Base-by-base conservation (phyloP, 352 stramenopile species). In the Phytopythium ostracodes region DNA sequence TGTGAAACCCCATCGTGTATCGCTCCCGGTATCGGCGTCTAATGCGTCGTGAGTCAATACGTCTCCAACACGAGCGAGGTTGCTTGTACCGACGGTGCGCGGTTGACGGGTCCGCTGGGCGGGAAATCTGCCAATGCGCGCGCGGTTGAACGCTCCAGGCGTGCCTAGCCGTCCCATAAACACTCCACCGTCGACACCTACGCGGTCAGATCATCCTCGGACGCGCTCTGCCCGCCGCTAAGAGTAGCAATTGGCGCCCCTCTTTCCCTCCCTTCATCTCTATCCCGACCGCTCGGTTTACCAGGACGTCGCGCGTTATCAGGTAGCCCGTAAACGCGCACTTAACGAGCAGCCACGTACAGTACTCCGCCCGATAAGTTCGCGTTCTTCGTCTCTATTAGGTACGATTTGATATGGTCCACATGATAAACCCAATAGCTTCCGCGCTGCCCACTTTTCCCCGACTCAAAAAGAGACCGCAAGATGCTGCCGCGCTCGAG, bases 1-100 rank as follows among this genome's bases (percentile, higher is more conserved):
- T 88, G 68, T 81, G 79, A 72, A 80, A 87, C 49, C 81, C 81
- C 81, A 91, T 91, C 2, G 27, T n/a, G 22, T 15, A 5, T 22
- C 31, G 42, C 18, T 25, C 8, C 18, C 6, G 33, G 6, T 4
- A 38, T 11, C 33, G 33, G 33, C 33, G 33, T 15, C 7, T 5
- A 38, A 14, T 38, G 1, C 1, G 33, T 38, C 33, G 14, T n/a
- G n/a, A n/a, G n/a, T n/a, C n/a, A n/a, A n/a, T n/a, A 38, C n/a
- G 42, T 22, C 46, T 22, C 18, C 12, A n/a, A 17, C 3, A 36
- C 15, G 24, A 53, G 11, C 4, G 46, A 12, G 5, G 46, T 11
- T 2, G 52, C 14, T 11, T 14, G 18, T 58, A 58, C 52, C 33
- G 52, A 35, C 33, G 52, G 31, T 20, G 33, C 52, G 52, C 52